Evolutionary conservation across 225 moss, liverwort and hornwort genomes (phyloP).

Genomic region (Pseudisothecium myosuroides): DNA sequence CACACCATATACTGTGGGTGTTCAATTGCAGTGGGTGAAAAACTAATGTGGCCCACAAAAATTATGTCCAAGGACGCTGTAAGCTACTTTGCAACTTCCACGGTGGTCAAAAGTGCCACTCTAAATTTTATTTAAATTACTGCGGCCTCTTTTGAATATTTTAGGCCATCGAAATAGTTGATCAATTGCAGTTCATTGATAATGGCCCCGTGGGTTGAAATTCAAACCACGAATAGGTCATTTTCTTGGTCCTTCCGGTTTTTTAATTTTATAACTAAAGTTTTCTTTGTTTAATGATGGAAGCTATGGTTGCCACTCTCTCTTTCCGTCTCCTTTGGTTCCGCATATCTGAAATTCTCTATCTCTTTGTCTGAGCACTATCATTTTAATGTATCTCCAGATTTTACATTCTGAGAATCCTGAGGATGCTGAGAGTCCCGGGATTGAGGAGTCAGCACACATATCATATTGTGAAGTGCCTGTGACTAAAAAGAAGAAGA

Average conservation of each 20-base stretch:
- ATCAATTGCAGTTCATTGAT: not conserved
- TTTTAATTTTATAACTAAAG: not conserved
- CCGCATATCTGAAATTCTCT: not conserved
- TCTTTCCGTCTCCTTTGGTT: not conserved
- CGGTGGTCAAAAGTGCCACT: not conserved
- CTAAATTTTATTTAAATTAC: not conserved
- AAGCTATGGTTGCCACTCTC: not conserved
- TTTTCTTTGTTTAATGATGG: not conserved
- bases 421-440: not conserved
- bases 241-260: not conserved
- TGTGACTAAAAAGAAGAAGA: constrained; percentile 6
- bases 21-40: not conserved
- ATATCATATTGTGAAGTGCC: not conserved
- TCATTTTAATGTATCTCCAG: constrained; percentile 1
- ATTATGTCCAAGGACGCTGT: not conserved
- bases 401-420: not conserved
- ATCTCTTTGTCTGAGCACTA: not conserved
- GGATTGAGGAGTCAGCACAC: constrained; percentile 9
- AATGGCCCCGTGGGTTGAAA: not conserved
- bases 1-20: not conserved
- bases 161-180: not conserved
- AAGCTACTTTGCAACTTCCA: not conserved
- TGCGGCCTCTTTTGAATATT: not conserved
- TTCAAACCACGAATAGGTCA: not conserved
- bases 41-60: not conserved